Conservation (phyloP, 139 green algal species). For the Micractinium sp. region DNA sequence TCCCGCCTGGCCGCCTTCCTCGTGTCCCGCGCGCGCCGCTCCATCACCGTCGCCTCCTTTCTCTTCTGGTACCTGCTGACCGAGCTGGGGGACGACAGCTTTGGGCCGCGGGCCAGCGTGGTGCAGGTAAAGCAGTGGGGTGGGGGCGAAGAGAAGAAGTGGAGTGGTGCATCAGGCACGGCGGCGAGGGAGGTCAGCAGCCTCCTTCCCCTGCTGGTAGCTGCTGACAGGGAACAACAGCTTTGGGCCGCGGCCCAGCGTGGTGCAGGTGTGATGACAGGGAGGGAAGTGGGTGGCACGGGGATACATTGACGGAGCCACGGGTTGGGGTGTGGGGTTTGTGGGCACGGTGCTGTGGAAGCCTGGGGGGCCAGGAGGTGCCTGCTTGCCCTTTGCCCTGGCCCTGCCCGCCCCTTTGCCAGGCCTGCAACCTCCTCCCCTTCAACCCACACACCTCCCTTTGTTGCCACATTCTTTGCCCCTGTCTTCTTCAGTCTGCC, state of each 20-base stretch:
- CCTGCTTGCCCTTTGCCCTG: too few relatives aligned
- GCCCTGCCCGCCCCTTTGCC: too few relatives aligned
- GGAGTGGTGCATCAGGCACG: too few relatives aligned
- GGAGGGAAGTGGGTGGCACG: too few relatives aligned
- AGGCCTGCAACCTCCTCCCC: background rate
- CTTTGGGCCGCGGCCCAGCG: background rate
- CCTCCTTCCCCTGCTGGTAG: slow-evolving; percentile 85
- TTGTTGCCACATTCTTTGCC: background rate
- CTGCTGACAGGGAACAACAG: slow-evolving; percentile 66
- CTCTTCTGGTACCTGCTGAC: slow-evolving; percentile 91
- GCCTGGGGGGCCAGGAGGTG: too few relatives aligned
- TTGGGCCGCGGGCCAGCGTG: background rate
- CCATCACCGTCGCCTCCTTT: slow-evolving; percentile 75
- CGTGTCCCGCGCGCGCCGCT: slow-evolving; percentile 61
- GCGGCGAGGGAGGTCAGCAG: slow-evolving; percentile 49
- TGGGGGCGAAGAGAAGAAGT: too few relatives aligned
- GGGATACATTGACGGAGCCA: background rate
- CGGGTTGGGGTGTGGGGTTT: background rate
- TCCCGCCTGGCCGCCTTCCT: slow-evolving; percentile 81
- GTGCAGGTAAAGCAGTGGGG: background rate
- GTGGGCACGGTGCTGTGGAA: too few relatives aligned
- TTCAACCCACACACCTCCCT: background rate
- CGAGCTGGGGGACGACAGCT: slow-evolving; percentile 61
- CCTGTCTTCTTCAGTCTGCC: background rate
- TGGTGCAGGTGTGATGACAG: background rate